Evolutionary conservation across 2,329 filamentous ascomycete species (phyloP), one percentile per base, ranked within the genome.

Genomic region (Ambrosiella beaveri): DNA sequence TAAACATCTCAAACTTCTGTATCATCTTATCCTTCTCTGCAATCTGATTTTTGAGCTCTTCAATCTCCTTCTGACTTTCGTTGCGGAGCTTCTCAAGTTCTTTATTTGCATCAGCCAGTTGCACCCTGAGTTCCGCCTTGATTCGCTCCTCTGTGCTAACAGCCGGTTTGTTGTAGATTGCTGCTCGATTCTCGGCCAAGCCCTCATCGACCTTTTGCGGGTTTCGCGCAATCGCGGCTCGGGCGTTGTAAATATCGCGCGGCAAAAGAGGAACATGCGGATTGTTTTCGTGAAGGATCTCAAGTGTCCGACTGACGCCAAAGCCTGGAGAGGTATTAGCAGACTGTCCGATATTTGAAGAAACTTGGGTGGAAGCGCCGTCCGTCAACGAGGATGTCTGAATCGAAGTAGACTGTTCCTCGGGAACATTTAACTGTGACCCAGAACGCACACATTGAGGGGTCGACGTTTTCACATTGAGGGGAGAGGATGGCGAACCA

Each of bases 231-330:
- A 84, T 84, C 35, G 81, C 81, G 0, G 81, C 81, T 41, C 81
- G 75, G 5, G 81, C 81, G 62, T 84, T 84, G 66, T 84, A 84
- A 47, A 84, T 84, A 62, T 84, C 81, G 38, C 81, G 73, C 1
- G 81, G 80, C 1, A 84, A 73, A 45, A 84, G 71, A 40, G 80
- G 80, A 38, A 81, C 80, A 59, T 80, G 75, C 3, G 81, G 81
- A 63, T 84, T 80, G 60, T 82, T 78, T 50, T 72, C 75, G 64
- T 84, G 81, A 58, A 84, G 70, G 61, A 82, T 81, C 65, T 82
- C 79, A 59, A 84, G 70, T n/a, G 81, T 84, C 67, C 83, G 78
- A 58, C 75, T 79, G 56, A 84, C 81, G 58, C 80, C 80, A 62
- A 82, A 75, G 63, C 81, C 81, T 82, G 66, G 57, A 50, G 44